Evolutionary conservation across 192 early-diverging fungal species (phyloP), one percentile per base, ranked within the genome.

Genomic region (Borealophlyctis nickersoniae): DNA sequence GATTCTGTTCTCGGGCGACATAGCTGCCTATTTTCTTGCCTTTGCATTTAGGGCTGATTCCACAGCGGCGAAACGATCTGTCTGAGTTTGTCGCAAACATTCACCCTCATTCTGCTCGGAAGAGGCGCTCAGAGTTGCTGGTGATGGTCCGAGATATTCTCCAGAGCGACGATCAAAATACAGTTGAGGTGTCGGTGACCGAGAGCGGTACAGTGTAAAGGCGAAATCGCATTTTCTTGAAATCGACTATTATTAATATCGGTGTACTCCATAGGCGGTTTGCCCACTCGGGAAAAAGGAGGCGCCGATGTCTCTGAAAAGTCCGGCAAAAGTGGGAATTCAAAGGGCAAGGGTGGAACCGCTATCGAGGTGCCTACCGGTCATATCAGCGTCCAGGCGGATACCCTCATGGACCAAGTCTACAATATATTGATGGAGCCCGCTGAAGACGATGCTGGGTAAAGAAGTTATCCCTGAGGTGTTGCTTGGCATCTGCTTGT

Each of bases 341-440:
- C 61, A 1, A 56, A 65, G 26, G 26, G 26, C 1, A 24, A 24
- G 24, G n/a, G n/a, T n/a, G 63, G 63, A 9, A 32, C 53, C 16
- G 53, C 64, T 4, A 72, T 79, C 62, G 31, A 65, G 24, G 53
- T 79, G 1, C 71, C 66, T 28, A 51, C 49, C 13, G 71, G 70
- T 35, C 74, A 69, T 27, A 62, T 79, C 22, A 67, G 60, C 56
- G 56, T 55, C 22, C 77, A 76, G 45, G 74, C 65, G 23, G 70
- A 76, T 52, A 73, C 74, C 16, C 29, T 79, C 3, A 63, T 79
- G 13, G 77, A 79, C 34, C 53, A 67, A 36, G 74, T 63, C 1
- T 63, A 75, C 60, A 57, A 73, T 30, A 66, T 58, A 2, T 36
- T 78, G 19, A 31, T 66, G 2, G 54, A 66, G 4, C 24, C 56